These are phyloP conservation scores for Tetrapisispora nanseiensis DNA, from an alignment of 805 yeast species.

Conservation along the genomic window DNA sequence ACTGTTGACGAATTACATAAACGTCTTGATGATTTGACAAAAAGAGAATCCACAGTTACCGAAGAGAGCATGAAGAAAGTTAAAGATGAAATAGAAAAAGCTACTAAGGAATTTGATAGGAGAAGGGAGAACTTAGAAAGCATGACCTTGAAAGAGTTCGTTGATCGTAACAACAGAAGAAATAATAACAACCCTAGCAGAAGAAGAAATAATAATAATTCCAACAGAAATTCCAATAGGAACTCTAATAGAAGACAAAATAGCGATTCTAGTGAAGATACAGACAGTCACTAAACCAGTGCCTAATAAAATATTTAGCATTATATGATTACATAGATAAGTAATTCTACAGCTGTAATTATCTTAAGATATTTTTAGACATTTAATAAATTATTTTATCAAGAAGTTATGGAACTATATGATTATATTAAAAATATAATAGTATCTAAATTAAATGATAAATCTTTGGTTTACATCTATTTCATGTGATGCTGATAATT, in stretches of 20 bases:
- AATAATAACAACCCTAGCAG: not conserved
- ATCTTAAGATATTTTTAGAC: too few relatives aligned
- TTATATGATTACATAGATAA: too few relatives aligned
- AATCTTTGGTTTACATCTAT: conserved; percentile 51
- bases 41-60: conserved; percentile 70
- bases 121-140: conserved; percentile 28
- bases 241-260: not conserved
- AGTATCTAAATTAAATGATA: conserved; percentile 20
- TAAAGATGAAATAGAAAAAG: conserved; percentile 59
- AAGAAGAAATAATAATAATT: not conserved
- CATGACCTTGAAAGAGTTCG: not conserved
- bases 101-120: conserved; percentile 43
- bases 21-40: conserved; percentile 56
- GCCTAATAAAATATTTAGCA: too few relatives aligned
- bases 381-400: too few relatives aligned
- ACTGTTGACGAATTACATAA: conserved; percentile 57
- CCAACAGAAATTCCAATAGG: not conserved
- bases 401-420: too few relatives aligned
- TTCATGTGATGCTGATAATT: conserved; percentile 73
- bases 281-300: too few relatives aligned
- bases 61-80: conserved; percentile 63
- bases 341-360: too few relatives aligned
- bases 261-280: not conserved
- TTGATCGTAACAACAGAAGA: not conserved
- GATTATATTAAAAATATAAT: too few relatives aligned